phyloP scores from a whole-genome alignment of 805 yeast species.

The Wickerhamomyces sydowiorum region DNA sequence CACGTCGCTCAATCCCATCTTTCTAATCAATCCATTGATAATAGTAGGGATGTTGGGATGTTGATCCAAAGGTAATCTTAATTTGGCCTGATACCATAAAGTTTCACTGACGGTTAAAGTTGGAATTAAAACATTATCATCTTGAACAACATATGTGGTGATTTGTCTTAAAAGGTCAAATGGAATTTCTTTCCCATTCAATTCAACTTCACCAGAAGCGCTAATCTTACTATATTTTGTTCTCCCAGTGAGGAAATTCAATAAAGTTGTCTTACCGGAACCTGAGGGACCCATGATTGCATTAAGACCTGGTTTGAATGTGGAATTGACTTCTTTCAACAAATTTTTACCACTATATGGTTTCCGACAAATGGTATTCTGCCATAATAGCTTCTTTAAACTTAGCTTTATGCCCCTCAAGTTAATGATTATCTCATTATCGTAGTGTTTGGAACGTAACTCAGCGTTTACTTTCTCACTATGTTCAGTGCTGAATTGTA shows the following conservation, averaged over 20 bases:
- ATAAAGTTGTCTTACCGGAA: constrained; percentile 66
- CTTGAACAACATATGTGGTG: constrained; percentile 76
- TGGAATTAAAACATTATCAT: constrained; percentile 67
- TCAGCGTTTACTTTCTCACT: background rate
- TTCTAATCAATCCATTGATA: constrained; percentile 56
- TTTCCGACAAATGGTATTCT: background rate
- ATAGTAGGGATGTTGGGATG: constrained; percentile 14
- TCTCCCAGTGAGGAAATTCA: constrained; percentile 61
- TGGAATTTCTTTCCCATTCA: constrained; percentile 37
- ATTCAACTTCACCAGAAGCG: constrained; percentile 36
- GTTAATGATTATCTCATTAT: background rate
- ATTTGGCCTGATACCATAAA: constrained; percentile 59
- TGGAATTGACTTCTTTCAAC: constrained; percentile 14
- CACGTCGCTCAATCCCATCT: constrained; percentile 67
- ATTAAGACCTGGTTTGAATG: constrained; percentile 38
- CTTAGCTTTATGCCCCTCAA: background rate
- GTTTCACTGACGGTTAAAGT: constrained; percentile 70
- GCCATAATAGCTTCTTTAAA: background rate
- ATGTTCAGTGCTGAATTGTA: background rate
- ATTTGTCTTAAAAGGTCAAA: constrained; percentile 27
- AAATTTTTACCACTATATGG: constrained; percentile 4
- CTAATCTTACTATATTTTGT: constrained; percentile 18
- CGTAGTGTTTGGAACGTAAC: background rate
- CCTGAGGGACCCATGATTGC: constrained; percentile 84
- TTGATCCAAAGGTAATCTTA: constrained; percentile 59